Evolutionary conservation across 148 eudicot genomes (phyloP).

Genomic region (Chenopodium quinoa): DNA sequence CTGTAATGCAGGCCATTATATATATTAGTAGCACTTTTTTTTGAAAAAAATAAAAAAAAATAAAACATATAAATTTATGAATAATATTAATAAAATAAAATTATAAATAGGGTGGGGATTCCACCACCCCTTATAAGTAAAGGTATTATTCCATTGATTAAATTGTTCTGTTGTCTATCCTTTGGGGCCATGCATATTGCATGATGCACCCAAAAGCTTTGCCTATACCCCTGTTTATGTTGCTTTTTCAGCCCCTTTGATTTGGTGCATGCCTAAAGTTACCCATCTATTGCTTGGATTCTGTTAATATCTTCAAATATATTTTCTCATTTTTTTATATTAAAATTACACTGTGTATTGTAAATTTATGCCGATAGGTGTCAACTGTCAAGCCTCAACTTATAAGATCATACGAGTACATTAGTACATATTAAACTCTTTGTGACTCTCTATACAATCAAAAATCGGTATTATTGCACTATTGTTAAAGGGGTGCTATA

Average conservation of each 20-base stretch:
- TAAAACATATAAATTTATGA: background rate
- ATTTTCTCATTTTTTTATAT: no score
- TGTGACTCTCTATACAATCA: no score
- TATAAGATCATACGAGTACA: no score
- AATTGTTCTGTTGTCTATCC: conserved; percentile 13
- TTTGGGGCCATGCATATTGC: conserved; percentile 10
- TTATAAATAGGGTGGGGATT: background rate
- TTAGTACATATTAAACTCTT: no score
- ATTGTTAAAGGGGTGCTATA: no score
- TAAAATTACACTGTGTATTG: no score
- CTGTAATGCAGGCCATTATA: conserved; percentile 8
- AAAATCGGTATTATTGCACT: no score
- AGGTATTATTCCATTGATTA: conserved; percentile 19
- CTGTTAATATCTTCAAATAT: conserved; percentile 2
- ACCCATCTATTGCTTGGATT: conserved; percentile 14
- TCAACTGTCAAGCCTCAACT: no score
- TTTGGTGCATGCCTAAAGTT: conserved; percentile 17
- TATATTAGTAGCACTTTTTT: background rate
- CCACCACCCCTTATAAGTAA: conserved; percentile 9
- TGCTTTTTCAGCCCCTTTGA: conserved; percentile 19
- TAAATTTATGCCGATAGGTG: no score
- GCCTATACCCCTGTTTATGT: background rate
- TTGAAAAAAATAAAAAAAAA: no score
- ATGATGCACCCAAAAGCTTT: conserved; percentile 18
- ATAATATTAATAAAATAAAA: background rate